A percentile compares a stretch with the other conserved stretches of the same genome.
Evolutionary conservation across 2,329 filamentous ascomycete species (phyloP).

Genomic region (Fusarium anthophilum): DNA sequence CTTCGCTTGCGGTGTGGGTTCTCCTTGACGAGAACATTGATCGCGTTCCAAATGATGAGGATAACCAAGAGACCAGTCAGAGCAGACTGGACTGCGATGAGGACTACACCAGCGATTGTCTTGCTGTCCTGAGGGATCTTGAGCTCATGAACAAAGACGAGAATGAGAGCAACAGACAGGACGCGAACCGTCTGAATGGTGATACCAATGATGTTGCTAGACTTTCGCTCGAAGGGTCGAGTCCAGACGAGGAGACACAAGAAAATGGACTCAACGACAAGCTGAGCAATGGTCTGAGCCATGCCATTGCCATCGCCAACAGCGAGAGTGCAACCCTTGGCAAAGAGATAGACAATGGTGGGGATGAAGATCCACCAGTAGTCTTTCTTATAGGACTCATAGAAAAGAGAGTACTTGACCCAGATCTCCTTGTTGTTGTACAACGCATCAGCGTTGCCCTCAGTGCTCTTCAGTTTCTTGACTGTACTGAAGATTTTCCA

Average conservation of each 20-base stretch:
- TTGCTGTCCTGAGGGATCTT: conserved; percentile 91
- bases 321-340: conserved; percentile 86
- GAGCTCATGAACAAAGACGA: conserved; percentile 94
- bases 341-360: conserved; percentile 87
- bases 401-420: conserved; percentile 97
- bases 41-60: conserved; percentile 87
- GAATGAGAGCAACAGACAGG: conserved; percentile 85
- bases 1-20: conserved; percentile 90
- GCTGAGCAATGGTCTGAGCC: conserved; percentile 79
- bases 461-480: conserved; percentile 74
- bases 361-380: conserved; percentile 99
- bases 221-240: conserved; percentile 86
- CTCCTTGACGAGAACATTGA: conserved; percentile 82
- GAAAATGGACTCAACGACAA: conserved; percentile 84
- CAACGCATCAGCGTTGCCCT: conserved; percentile 77
- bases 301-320: conserved; percentile 87
- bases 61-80: conserved; percentile 86
- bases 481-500: conserved; percentile 85
- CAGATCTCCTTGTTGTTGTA: conserved; percentile 92
- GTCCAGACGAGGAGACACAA: conserved; percentile 83
- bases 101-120: conserved; percentile 90
- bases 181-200: conserved; percentile 89
- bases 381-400: conserved; percentile 91
- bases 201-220: conserved; percentile 93
- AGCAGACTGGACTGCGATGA: conserved; percentile 90